phyloP scores from a whole-genome alignment of 345 rosid species.

The Cardamine chenopodiifolia region DNA sequence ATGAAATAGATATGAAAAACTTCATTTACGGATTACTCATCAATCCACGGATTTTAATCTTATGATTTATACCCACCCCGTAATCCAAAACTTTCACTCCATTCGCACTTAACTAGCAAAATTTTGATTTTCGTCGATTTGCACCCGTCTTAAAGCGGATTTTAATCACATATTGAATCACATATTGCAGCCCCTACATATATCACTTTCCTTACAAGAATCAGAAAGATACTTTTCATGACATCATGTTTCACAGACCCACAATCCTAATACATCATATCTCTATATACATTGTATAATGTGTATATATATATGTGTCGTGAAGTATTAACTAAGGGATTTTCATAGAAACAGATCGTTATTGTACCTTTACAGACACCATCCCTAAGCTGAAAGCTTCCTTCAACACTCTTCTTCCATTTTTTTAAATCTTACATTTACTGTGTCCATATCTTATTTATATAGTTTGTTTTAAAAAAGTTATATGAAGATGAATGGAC shows the following conservation, averaged over 20 bases:
- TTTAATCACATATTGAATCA: no score
- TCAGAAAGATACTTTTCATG: constrained; percentile 42
- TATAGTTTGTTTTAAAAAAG: not conserved
- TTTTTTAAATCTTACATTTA: constrained; percentile 34
- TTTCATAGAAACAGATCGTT: constrained; percentile 38
- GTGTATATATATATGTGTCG: constrained; percentile 4
- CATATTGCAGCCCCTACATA: no score
- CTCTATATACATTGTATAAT: not conserved
- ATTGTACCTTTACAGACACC: constrained; percentile 37
- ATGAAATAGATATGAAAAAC: no score
- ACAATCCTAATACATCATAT: constrained; percentile 17
- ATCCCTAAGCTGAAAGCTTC: constrained; percentile 52
- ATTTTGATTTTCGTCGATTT: no score
- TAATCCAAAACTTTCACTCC: no score
- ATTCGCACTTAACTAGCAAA: no score
- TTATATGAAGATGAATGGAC: not conserved
- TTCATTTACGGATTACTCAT: no score
- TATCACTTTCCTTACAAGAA: constrained; percentile 46
- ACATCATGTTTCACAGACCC: constrained; percentile 37
- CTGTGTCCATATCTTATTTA: constrained; percentile 13
- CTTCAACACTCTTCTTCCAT: constrained; percentile 40
- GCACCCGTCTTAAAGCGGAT: no score
- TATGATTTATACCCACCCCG: no score
- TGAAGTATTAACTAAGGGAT: constrained; percentile 34
- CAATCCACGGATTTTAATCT: no score